Evolutionary conservation across 75 land plant species (phyloP), one percentile per base, ranked within the genome.

Genomic region (Selaginella moellendorffii): DNA sequence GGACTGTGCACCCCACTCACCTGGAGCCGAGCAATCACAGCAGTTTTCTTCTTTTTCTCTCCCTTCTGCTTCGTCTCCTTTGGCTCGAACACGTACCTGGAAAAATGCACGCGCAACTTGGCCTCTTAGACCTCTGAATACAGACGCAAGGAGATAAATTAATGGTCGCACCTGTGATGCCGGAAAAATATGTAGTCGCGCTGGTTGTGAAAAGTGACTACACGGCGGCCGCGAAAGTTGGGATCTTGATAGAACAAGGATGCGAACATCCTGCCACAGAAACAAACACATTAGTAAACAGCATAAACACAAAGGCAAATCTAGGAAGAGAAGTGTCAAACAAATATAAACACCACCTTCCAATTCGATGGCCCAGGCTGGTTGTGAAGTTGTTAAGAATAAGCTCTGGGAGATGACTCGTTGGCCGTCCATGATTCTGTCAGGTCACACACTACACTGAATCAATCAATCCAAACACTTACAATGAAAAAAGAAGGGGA

Each of bases 121-220:
- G n/a, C n/a, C n/a, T n/a, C n/a, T n/a, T n/a, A n/a, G n/a, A n/a
- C n/a, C n/a, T n/a, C n/a, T n/a, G n/a, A n/a, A n/a, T n/a, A n/a
- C n/a, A n/a, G n/a, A n/a, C n/a, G n/a, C n/a, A n/a, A n/a, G n/a
- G n/a, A n/a, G n/a, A n/a, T n/a, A n/a, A n/a, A n/a, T n/a, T n/a
- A n/a, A n/a, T n/a, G n/a, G n/a, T n/a, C n/a, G 24, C 22, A 85
- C 95, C 96, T 69, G 65, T 92, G 97, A 74, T 88, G 97, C 21
- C 90, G 84, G 58, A 88, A 92, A 65, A 92, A 92, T 58, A 92
- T 88, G 54, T 88, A 92, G 68, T 92, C 97, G 12, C 97, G 80
- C 66, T 92, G 96, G 52, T 88, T 92, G 75, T 92, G 97, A 63
- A 92, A 92, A 0, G 97, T 92, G 23, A 85, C 96, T 25, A 81